Evolutionary conservation across 495 filamentous ascomycete genomes (phyloP).

Genomic region (Neurospora tetraspora): DNA sequence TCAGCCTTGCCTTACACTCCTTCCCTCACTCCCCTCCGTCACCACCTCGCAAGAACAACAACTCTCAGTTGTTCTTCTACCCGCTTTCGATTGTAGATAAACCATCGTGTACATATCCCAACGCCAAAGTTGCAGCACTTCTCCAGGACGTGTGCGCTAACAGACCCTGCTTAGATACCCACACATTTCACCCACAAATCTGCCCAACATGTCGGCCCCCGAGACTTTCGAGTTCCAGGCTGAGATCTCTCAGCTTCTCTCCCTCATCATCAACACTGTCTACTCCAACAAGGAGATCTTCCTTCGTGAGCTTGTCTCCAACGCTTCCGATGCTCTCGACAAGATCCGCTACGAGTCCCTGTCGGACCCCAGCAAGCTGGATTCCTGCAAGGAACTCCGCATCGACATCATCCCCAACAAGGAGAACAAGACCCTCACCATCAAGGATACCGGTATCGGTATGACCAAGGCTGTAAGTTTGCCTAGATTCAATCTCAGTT

Average conservation of each 20-base stretch:
- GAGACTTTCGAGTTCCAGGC: slow-evolving; percentile 99
- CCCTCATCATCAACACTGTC: slow-evolving; percentile 99
- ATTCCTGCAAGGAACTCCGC: slow-evolving; percentile 89
- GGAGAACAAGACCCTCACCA: slow-evolving; percentile 92
- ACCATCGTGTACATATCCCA: background rate
- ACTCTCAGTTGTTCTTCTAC: background rate
- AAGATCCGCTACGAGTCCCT: slow-evolving; percentile 99
- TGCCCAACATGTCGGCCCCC: slow-evolving; percentile 52
- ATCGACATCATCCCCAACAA: slow-evolving; percentile 97
- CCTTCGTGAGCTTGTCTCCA: slow-evolving; percentile 94
- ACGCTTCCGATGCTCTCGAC: slow-evolving; percentile 96
- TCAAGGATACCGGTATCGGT: slow-evolving; percentile 96
- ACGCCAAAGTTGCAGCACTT: background rate
- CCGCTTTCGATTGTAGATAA: background rate
- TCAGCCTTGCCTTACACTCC: background rate
- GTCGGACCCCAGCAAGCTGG: slow-evolving; percentile 93
- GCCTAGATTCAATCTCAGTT: background rate
- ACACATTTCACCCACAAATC: slow-evolving; percentile 11
- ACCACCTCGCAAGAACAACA: background rate
- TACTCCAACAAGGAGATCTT: slow-evolving; percentile 99
- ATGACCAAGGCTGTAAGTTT: slow-evolving; percentile 97
- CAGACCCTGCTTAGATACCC: slow-evolving; percentile 14
- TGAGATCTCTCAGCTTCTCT: slow-evolving; percentile 99
- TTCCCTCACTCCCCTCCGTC: background rate
- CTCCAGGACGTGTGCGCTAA: slow-evolving; percentile 3